These are phyloP conservation scores for Golubevia pallescens DNA, from an alignment of 1,284 basidiomycete species.

Conservation along the genomic window DNA sequence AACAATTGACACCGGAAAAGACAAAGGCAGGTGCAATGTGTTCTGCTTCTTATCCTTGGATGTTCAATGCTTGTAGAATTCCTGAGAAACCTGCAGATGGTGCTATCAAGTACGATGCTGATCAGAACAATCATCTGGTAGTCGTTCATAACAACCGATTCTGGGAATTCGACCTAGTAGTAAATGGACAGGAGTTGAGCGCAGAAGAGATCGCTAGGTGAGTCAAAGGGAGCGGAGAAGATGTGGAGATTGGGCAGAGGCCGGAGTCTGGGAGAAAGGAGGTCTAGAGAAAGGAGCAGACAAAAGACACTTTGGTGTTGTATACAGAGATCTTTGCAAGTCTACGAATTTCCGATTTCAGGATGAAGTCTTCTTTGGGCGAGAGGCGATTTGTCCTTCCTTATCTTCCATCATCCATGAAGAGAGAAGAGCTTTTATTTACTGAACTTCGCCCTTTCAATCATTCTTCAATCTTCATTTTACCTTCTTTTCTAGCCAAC, in stretches of 20 bases:
- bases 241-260: neutral
- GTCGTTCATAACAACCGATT: constrained; percentile 91
- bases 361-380: too few relatives aligned
- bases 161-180: constrained; percentile 56
- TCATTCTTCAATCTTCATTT: neutral
- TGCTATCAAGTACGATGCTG: constrained; percentile 79
- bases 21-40: constrained; percentile 81
- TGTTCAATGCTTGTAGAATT: constrained; percentile 83
- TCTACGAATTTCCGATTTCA: too few relatives aligned
- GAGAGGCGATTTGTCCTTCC: neutral
- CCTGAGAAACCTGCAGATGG: constrained; percentile 84
- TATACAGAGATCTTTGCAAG: too few relatives aligned
- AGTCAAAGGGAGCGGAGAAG: constrained; percentile 1
- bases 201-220: constrained; percentile 73
- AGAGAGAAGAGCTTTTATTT: neutral
- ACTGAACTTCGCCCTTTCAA: constrained; percentile 15
- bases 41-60: constrained; percentile 81
- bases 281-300: too few relatives aligned
- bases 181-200: constrained; percentile 67
- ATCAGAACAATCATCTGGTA: constrained; percentile 82
- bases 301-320: too few relatives aligned
- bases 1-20: constrained; percentile 88
- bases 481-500: constrained; percentile 69
- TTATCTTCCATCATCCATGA: neutral
- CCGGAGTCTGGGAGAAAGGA: neutral